A percentile compares a stretch with the other conserved stretches of the same genome.
Evolutionary conservation across 1,284 basidiomycete genomes (phyloP).

Genomic region (Leccinum griseonigrum): DNA sequence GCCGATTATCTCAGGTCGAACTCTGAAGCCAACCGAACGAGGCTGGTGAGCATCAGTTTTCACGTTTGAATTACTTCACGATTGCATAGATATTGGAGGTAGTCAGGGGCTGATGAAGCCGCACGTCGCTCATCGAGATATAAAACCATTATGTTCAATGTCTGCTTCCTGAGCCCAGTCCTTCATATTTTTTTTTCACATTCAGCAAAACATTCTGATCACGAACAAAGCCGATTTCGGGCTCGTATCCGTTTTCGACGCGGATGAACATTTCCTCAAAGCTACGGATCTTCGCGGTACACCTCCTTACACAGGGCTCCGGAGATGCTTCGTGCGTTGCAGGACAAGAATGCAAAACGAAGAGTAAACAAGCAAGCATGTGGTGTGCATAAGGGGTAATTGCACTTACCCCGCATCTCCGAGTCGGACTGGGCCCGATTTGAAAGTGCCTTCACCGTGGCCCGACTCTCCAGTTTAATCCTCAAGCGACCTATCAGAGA

Average conservation of each 20-base stretch:
- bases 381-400: conserved; percentile 22
- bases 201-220: conserved; percentile 30
- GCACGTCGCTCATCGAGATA: conserved; percentile 27
- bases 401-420: too few relatives aligned
- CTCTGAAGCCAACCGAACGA: conserved; percentile 12
- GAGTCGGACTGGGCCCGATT: too few relatives aligned
- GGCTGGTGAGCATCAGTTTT: conserved; percentile 16
- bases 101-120: conserved; percentile 23
- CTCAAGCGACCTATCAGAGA: too few relatives aligned
- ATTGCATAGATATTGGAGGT: conserved; percentile 23
- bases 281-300: conserved; percentile 18
- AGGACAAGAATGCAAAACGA: conserved; percentile 3
- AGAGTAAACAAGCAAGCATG: conserved; percentile 25
- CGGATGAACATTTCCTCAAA: conserved; percentile 2
- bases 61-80: neutral
- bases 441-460: too few relatives aligned
- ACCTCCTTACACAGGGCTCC: conserved; percentile 21
- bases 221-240: conserved; percentile 27
- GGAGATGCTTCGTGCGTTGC: conserved; percentile 16
- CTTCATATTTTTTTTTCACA: neutral
- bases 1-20: conserved; percentile 20
- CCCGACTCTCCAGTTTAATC: too few relatives aligned
- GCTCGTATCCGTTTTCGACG: conserved; percentile 23
- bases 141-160: conserved; percentile 23
- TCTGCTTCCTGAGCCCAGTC: neutral